A percentile compares a stretch with the other conserved stretches of the same genome.
Conservation (phyloP, 768 basidiomycete species). For the Ephemerocybe angulata region DNA sequence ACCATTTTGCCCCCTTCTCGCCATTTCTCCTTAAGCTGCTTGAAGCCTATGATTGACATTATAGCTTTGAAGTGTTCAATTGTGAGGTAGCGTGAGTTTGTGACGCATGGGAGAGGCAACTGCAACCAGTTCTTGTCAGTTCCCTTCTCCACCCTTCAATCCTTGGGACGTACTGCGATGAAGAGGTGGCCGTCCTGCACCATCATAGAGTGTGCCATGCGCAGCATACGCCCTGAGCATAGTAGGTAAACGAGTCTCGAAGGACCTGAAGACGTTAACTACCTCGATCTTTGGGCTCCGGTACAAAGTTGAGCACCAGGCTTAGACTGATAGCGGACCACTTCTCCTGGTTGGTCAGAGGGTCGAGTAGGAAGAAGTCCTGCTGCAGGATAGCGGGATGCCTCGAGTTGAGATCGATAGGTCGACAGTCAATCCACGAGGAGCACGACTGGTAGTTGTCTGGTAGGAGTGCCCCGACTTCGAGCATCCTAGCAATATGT, state of each 20-base stretch:
- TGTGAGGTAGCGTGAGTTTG: slow-evolving; percentile 81
- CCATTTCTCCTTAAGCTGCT: slow-evolving; percentile 55
- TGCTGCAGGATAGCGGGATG: slow-evolving; percentile 83
- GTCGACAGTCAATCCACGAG: slow-evolving; percentile 68
- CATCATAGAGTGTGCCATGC: slow-evolving; percentile 55
- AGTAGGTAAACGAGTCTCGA: background rate
- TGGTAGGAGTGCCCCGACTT: slow-evolving; percentile 84
- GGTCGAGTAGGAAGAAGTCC: slow-evolving; percentile 72
- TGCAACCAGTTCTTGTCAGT: slow-evolving; percentile 22
- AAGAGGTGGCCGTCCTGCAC: slow-evolving; percentile 57
- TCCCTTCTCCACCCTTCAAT: background rate
- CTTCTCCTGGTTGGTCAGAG: slow-evolving; percentile 40
- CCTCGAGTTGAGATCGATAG: slow-evolving; percentile 82
- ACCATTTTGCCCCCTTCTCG: slow-evolving; percentile 76
- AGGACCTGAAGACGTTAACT: too few relatives aligned
- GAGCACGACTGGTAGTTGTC: slow-evolving; percentile 70
- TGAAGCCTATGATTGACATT: slow-evolving; percentile 65
- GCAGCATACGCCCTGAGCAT: slow-evolving; percentile 65
- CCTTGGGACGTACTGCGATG: slow-evolving; percentile 53
- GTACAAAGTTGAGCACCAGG: slow-evolving; percentile 87
- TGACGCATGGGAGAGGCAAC: slow-evolving; percentile 83
- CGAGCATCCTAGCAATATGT: slow-evolving; percentile 57
- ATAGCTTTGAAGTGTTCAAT: slow-evolving; percentile 52
- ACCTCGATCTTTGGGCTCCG: slow-evolving; percentile 75
- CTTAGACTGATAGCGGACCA: slow-evolving; percentile 87